Conservation (phyloP, 2,329 filamentous ascomycete species). For the Phialophora expanda region DNA sequence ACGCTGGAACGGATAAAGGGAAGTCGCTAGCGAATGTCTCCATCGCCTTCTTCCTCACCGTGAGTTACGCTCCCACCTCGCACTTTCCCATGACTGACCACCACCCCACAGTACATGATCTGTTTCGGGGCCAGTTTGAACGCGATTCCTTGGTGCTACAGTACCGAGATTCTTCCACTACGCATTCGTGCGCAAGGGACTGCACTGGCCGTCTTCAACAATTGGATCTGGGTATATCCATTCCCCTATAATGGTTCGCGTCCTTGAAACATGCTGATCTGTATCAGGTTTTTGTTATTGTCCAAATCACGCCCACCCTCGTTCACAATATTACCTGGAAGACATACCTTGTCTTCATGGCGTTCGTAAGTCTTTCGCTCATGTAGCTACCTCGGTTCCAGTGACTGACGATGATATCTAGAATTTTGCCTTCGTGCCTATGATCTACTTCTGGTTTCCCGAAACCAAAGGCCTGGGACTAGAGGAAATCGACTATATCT, state of each 20-base stretch:
- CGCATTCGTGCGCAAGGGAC: slow-evolving; percentile 58
- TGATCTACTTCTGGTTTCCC: slow-evolving; percentile 39
- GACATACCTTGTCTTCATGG: slow-evolving; percentile 44
- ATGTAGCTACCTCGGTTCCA: not conserved
- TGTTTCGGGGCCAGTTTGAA: slow-evolving; percentile 54
- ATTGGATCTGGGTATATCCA: slow-evolving; percentile 52
- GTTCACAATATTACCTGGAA: slow-evolving; percentile 42
- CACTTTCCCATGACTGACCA: too few species aligned
- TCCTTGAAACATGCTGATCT: too few species aligned
- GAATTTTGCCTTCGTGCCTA: slow-evolving; percentile 37
- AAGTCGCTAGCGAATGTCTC: slow-evolving; percentile 58
- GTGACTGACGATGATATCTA: not conserved
- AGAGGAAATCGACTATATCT: slow-evolving; percentile 29
- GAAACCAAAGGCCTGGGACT: slow-evolving; percentile 31
- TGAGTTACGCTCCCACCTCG: too few species aligned
- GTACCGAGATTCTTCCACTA: slow-evolving; percentile 58
- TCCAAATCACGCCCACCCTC: slow-evolving; percentile 41
- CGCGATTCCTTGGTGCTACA: slow-evolving; percentile 59
- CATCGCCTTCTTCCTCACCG: slow-evolving; percentile 54
- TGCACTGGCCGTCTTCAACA: slow-evolving; percentile 56
- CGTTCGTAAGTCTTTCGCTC: slow-evolving; percentile 23
- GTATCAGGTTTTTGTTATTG: slow-evolving; percentile 42
- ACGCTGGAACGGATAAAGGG: slow-evolving; percentile 50
- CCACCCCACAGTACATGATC: slow-evolving; percentile 45
- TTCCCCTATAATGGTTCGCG: slow-evolving; percentile 46